phyloP scores from a whole-genome alignment of 1,284 basidiomycete species.

The Cerioporus squamosus region DNA sequence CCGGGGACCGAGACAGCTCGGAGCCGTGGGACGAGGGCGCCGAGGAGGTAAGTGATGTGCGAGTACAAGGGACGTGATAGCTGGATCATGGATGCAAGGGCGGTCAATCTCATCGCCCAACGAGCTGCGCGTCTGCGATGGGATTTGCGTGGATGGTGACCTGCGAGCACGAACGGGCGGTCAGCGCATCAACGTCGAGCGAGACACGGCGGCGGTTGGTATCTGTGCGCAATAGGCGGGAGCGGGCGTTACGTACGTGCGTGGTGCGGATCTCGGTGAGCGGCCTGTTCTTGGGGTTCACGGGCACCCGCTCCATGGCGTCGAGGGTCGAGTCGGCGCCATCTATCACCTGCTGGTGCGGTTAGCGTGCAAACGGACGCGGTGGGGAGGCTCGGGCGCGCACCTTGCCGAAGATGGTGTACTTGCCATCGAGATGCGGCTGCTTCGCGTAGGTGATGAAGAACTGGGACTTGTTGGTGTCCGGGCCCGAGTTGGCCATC shows the following conservation, averaged over 20 bases:
- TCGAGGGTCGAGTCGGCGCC: constrained; percentile 90
- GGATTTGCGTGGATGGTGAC: constrained; percentile 96
- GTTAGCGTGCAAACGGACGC: background rate
- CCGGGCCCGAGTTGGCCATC: constrained; percentile 94
- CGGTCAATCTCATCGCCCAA: constrained; percentile 28
- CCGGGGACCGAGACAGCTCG: too few species aligned
- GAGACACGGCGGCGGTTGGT: too few species aligned
- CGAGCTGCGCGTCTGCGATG: constrained; percentile 73
- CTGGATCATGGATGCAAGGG: too few species aligned
- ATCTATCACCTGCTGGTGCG: constrained; percentile 74
- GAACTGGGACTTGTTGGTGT: constrained; percentile 95
- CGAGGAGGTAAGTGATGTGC: too few species aligned
- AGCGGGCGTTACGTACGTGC: constrained; percentile 75
- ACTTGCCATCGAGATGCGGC: constrained; percentile 90
- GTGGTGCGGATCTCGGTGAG: constrained; percentile 83
- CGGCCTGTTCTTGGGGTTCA: constrained; percentile 90
- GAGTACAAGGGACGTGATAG: background rate
- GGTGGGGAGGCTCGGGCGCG: background rate
- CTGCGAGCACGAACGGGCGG: constrained; percentile 42
- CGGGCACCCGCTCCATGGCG: constrained; percentile 87
- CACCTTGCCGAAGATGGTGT: constrained; percentile 87
- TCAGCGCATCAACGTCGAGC: constrained; percentile 2
- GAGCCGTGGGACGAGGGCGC: too few species aligned
- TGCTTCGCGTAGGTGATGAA: constrained; percentile 95
- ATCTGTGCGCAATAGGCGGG: too few species aligned